Evolutionary conservation across 2,329 filamentous ascomycete species (phyloP), one percentile per base, ranked within the genome.

Genomic region (Talaromyces marneffei): DNA sequence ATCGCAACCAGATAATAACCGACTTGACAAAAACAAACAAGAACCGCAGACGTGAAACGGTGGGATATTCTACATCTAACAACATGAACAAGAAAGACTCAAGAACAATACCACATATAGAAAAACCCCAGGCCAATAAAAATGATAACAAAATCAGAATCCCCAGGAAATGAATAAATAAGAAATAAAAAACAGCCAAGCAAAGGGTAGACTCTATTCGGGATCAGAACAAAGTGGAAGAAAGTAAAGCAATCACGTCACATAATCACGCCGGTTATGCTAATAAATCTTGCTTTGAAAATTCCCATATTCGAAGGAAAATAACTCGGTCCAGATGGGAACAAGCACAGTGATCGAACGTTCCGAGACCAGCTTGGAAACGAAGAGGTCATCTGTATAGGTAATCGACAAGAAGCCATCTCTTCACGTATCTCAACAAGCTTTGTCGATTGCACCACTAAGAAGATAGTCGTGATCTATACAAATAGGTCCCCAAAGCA

Each of bases 21-120:
- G n/a, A 52, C 29, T 33, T 52, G 29, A 52, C 4, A 35, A 52
- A 18, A 52, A 33, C 16, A 31, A 20, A n/a, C n/a, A n/a, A 52
- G 23, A 20, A 52, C 48, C 29, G 48, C 48, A 52, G 48, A 35
- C 48, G 29, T 35, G 29, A 52, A 29, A 33, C 48, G 48, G 48
- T 52, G 57, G 57, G 37, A 52, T 59, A 59, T 59, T 59, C 57
- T 59, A 59, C 57, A 59, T 59, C 57, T 59, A 59, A 59, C 25
- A 59, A 59, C 33, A 50, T 20, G 27, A 52, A 40, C 14, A 37
- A 59, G n/a, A 20, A 33, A 25, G 9, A 33, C 10, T 33, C 3
- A 50, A 20, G 52, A 33, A 33, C 16, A 52, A 40, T 20, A 16
- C 25, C 29, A 53, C 18, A 31, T 40, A 40, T 14, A 50, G 23